Evolutionary conservation across 441 rosid species (phyloP).

Genomic region (Theobroma grandiflorum): DNA sequence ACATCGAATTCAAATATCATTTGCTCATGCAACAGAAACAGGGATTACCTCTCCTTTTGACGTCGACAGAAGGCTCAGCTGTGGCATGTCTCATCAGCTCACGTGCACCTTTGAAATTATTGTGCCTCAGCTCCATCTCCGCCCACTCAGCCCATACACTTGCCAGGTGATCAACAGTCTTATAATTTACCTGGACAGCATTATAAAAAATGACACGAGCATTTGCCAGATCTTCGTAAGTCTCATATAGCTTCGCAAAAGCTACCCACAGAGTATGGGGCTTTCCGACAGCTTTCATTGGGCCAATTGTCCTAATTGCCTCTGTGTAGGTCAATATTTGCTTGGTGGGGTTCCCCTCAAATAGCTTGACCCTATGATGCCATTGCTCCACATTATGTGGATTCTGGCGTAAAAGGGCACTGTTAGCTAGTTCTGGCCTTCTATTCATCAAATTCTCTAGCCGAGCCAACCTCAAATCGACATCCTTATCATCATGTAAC

Average conservation of each 20-base stretch:
- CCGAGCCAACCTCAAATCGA: constrained; percentile 83
- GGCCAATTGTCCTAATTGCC: constrained; percentile 91
- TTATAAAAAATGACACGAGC: constrained; percentile 90
- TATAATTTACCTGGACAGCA: constrained; percentile 95
- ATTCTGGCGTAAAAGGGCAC: constrained; percentile 91
- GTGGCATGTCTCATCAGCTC: constrained; percentile 93
- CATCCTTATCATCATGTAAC: constrained; percentile 81
- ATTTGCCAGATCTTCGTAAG: constrained; percentile 76
- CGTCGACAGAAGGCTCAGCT: constrained; percentile 96
- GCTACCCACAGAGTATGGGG: constrained; percentile 94
- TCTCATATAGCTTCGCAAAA: constrained; percentile 86
- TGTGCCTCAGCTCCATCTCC: constrained; percentile 92
- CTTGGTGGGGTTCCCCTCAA: constrained; percentile 80
- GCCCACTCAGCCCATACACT: constrained; percentile 99
- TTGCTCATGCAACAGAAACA: constrained; percentile 7
- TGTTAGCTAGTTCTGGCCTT: constrained; percentile 88
- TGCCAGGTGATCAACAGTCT: constrained; percentile 86
- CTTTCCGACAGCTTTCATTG: constrained; percentile 94
- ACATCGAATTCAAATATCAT: neutral
- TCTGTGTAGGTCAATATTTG: constrained; percentile 93
- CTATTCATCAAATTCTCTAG: constrained; percentile 80
- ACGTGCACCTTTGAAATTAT: constrained; percentile 82
- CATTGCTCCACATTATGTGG: constrained; percentile 98
- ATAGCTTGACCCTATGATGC: constrained; percentile 89
- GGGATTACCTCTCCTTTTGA: constrained; percentile 77